Evolutionary conservation across 2,329 filamentous ascomycete genomes (phyloP), one percentile per base, ranked within the genome.

Genomic region (Pestalotiopsis sp.): DNA sequence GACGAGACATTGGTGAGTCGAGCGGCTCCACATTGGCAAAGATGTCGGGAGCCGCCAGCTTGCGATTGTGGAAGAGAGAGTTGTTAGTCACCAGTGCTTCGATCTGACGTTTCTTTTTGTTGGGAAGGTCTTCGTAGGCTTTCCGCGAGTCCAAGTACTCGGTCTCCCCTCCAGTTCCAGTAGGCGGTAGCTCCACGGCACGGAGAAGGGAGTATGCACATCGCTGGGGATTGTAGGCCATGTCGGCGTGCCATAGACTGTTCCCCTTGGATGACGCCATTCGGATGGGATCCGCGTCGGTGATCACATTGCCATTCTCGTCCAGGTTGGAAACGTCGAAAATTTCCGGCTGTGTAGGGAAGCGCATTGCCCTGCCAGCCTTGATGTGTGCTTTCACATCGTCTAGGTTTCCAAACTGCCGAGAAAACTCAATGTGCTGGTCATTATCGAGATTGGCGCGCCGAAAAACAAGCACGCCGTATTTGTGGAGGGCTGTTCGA

Each of bases 221-320:
- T 27, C 87, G 82, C 2, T 83, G 84, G 7, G 86, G 84, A 72
- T 88, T 88, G 78, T 86, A 89, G 25, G 82, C 84, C 20, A 82
- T 86, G 75, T 89, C 87, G 13, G 83, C 83, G 69, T 89, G 87
- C 76, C 86, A 89, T 13, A 87, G 79, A 1, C 75, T 76, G 72
- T 88, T 88, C 41, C 83, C 85, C 74, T 75, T 59, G 23, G 57
- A 25, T 0, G 23, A 59, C 1, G 23, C 57, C 27, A n/a, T 68
- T 60, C 66, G 76, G 73, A 11, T 74, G 72, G 25, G 73, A 71
- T 4, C 57, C 17, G 57, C 74, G 2, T 68, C 58, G 1, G 72
- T 72, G 61, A 73, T 72, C 0, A 75, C 68, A 2, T 73, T 66
- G 1, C 17, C 23, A 31, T 62, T 66, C 5, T 67, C 58, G 2